These are phyloP conservation scores for Apiosordaria backusii DNA, from an alignment of 495 filamentous ascomycete species.

Conservation along the genomic window DNA sequence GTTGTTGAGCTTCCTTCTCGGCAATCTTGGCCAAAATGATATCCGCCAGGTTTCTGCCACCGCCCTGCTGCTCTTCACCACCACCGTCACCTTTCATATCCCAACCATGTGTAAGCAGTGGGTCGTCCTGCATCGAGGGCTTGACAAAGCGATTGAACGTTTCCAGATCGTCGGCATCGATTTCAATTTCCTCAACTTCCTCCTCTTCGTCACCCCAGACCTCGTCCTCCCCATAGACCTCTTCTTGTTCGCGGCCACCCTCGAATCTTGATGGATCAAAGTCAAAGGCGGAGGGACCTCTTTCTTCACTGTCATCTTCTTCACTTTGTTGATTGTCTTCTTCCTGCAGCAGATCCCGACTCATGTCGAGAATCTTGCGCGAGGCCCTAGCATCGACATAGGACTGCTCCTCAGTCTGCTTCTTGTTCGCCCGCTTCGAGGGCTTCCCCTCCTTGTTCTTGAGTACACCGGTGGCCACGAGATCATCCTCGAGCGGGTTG, in stretches of 20 bases:
- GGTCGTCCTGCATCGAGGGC: conserved; percentile 48
- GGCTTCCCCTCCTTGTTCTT: conserved; percentile 49
- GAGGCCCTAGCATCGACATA: conserved; percentile 85
- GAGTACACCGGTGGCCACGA: conserved; percentile 60
- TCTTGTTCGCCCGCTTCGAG: conserved; percentile 55
- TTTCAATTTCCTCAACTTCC: conserved; percentile 70
- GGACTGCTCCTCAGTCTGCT: conserved; percentile 60
- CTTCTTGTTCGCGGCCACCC: conserved; percentile 30
- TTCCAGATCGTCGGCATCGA: conserved; percentile 85
- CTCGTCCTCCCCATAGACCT: conserved; percentile 55
- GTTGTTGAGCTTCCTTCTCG: conserved; percentile 72
- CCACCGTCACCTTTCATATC: conserved; percentile 37
- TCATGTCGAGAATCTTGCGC: conserved; percentile 81
- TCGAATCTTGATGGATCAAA: conserved; percentile 42
- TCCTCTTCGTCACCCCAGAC: conserved; percentile 69
- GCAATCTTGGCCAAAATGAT: conserved; percentile 93
- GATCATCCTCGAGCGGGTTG: conserved; percentile 71
- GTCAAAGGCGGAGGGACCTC: conserved; percentile 38
- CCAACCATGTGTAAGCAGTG: conserved; percentile 50
- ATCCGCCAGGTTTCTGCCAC: conserved; percentile 79
- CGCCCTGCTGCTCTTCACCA: conserved; percentile 50
- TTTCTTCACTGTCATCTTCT: conserved; percentile 5
- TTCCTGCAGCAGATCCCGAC: conserved; percentile 77
- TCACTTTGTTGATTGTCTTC: conserved; percentile 39
- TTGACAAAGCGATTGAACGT: conserved; percentile 89